Conservation (phyloP, 306 rosid species). For the Ochetophila trinervis region DNA sequence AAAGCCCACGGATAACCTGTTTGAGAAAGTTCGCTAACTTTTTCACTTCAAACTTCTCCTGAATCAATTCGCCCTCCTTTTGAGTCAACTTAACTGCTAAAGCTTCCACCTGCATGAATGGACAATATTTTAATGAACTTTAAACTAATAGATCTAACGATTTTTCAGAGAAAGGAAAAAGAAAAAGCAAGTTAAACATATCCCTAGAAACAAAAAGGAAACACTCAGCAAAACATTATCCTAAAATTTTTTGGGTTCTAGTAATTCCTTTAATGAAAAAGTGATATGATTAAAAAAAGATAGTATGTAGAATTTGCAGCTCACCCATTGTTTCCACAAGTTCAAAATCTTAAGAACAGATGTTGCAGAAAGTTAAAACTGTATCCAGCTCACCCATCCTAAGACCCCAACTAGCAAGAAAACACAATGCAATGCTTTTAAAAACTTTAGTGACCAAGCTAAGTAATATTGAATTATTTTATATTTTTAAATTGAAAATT, state of each 20-base stretch:
- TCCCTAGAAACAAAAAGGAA: neutral
- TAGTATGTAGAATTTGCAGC: too few species aligned
- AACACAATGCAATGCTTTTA: neutral
- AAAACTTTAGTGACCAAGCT: neutral
- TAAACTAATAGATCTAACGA: too few species aligned
- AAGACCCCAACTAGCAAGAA: neutral
- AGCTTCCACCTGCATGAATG: conserved; percentile 81
- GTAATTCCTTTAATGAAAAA: too few species aligned
- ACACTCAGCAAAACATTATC: neutral
- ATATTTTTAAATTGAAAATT: neutral
- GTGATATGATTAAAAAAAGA: too few species aligned
- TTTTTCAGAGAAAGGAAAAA: neutral
- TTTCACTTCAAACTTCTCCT: conserved; percentile 98
- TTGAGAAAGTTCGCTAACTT: conserved; percentile 89
- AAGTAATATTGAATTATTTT: neutral
- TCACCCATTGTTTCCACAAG: too few species aligned
- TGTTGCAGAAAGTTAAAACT: neutral
- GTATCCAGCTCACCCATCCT: neutral
- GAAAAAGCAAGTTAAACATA: neutral
- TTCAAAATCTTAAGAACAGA: too few species aligned
- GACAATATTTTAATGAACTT: neutral
- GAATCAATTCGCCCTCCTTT: conserved; percentile 95
- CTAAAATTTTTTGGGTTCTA: too few species aligned
- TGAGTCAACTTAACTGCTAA: conserved; percentile 94
- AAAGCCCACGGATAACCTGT: conserved; percentile 48